Evolutionary conservation across 306 rosid species (phyloP).

Genomic region (Abrus precatorius): DNA sequence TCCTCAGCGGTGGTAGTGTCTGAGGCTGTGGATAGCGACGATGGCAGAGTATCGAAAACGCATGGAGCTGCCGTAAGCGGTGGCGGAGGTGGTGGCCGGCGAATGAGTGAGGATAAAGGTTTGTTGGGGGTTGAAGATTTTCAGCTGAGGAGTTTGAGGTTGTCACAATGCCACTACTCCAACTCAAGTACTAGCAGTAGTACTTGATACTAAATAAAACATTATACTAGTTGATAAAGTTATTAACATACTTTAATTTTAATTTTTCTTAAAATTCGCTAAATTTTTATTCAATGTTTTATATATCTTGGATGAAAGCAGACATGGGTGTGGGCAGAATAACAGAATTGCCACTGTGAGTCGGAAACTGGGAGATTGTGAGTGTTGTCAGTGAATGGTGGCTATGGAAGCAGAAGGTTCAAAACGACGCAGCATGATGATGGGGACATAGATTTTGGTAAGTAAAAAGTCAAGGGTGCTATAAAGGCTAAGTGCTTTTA

Average conservation of each 20-base stretch:
- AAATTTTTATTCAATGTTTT: no score
- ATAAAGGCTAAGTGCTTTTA: constrained; percentile 31
- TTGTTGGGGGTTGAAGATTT: background rate
- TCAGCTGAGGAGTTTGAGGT: constrained; percentile 30
- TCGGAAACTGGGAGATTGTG: background rate
- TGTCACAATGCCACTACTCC: background rate
- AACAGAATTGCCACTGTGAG: constrained; percentile 57
- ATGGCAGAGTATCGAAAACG: constrained; percentile 31
- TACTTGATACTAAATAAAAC: background rate
- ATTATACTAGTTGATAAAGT: no score
- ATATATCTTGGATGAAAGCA: background rate
- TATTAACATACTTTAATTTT: no score
- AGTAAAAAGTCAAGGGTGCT: background rate
- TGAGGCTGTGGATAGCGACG: constrained; percentile 14
- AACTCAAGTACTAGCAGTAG: background rate
- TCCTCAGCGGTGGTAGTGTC: constrained; percentile 48
- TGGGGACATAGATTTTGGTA: background rate
- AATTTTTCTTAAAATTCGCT: no score
- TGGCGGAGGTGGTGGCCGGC: constrained; percentile 19
- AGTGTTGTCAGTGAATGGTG: constrained; percentile 49
- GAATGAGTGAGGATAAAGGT: constrained; percentile 31
- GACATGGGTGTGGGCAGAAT: constrained; percentile 37
- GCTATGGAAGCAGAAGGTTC: constrained; percentile 30
- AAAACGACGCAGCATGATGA: constrained; percentile 38
- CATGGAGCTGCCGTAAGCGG: constrained; percentile 45